A percentile compares a stretch with the other conserved stretches of the same genome.
These are phyloP conservation scores for Chamaenerion angustifolium DNA, from an alignment of 345 rosid species.

Conservation along the genomic window DNA sequence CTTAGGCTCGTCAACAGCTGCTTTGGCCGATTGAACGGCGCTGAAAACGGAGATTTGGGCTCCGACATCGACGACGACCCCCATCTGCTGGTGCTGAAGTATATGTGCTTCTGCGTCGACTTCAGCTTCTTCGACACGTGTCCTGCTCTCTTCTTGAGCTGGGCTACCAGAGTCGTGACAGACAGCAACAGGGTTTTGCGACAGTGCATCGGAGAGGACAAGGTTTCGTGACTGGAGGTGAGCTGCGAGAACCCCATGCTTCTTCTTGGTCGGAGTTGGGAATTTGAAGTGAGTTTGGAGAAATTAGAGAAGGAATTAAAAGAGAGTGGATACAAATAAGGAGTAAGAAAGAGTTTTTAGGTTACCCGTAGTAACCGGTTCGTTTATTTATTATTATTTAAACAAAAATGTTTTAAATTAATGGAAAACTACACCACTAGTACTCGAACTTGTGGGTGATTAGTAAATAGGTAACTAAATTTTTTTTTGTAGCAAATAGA, in stretches of 20 bases:
- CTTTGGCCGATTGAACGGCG: slow-evolving; percentile 28
- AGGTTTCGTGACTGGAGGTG: slow-evolving; percentile 2
- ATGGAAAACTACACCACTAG: too few species aligned
- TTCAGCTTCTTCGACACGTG: slow-evolving; percentile 39
- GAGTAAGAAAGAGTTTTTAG: too few species aligned
- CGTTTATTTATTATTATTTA: too few species aligned
- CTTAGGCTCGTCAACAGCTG: slow-evolving; percentile 35
- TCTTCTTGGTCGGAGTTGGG: not conserved
- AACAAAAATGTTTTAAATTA: too few species aligned
- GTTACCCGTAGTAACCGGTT: too few species aligned
- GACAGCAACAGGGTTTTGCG: slow-evolving; percentile 29
- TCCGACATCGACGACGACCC: not conserved
- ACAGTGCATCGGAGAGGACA: slow-evolving; percentile 18
- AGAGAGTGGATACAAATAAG: too few species aligned
- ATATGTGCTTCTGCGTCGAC: slow-evolving; percentile 8
- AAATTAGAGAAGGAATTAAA: too few species aligned
- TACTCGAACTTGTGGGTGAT: too few species aligned
- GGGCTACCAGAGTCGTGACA: slow-evolving; percentile 25
- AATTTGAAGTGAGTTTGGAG: too few species aligned
- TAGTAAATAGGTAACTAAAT: too few species aligned
- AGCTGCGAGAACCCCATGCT: slow-evolving; percentile 19
- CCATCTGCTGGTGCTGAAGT: not conserved
- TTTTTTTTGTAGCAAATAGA: too few species aligned
- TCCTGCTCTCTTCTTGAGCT: slow-evolving; percentile 40
- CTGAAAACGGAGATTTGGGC: not conserved